Evolutionary conservation across 164 flowering plant genomes (phyloP), one percentile per base, ranked within the genome.

Genomic region (Vitis amurensis): DNA sequence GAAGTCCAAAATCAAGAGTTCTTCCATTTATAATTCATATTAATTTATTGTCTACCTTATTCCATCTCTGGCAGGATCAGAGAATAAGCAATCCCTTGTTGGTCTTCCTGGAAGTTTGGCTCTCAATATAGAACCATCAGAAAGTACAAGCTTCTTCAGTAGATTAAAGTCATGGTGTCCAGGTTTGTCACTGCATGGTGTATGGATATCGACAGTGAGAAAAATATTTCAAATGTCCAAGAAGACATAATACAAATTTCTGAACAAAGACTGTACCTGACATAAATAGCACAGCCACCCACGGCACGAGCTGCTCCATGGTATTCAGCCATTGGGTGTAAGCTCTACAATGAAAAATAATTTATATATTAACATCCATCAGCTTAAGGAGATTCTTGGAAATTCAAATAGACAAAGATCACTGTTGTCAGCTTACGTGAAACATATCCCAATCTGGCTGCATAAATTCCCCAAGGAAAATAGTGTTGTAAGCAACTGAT

Each of bases 361-460:
- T 31, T 51, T 53, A 11, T 4, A 50, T 29, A 47, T 76, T 48
- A 71, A 2, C 14, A 68, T 58, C 67, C 16, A 59, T 23, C 51
- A 53, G 13, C 56, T 57, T 27, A 8, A 51, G 2, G 55, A 50
- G 47, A 68, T 3, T 44, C 9, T n/a, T 13, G 44, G 37, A 49
- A 64, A 47, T 13, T 49, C 6, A 30, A 23, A 66, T 10, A 37
- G 50, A 12, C 0, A 30, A 52, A 64, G 15, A 9, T 11, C 15
- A 73, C 1, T 27, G 44, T 48, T 55, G 7, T 50, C 5, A 66
- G 68, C 91, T 82, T 78, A 91, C 98, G 74, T 89, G 93, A 70
- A 93, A 91, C 98, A 89, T 91, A 74, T 93, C 97, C 97, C 98
- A 93, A 73, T 91, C 97, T 4, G 98, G 93, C 83, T 91, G 97